A percentile compares a stretch with the other conserved stretches of the same genome.
Conservation (phyloP, 2,329 filamentous ascomycete species). For the Phyllosticta capitalensis region DNA sequence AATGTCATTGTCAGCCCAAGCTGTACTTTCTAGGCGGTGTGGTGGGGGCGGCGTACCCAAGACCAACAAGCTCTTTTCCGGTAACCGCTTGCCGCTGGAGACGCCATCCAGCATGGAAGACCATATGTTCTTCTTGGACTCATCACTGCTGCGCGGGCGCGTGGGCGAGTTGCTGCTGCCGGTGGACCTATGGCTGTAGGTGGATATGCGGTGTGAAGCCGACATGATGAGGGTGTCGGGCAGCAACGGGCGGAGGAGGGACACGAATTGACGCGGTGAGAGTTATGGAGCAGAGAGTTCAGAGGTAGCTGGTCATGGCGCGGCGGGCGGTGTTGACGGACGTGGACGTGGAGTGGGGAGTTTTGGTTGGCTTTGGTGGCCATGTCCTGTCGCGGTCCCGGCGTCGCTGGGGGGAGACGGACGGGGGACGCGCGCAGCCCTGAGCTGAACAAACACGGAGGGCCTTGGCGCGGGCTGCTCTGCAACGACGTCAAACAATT, state of each 20-base stretch:
- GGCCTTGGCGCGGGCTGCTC: not conserved
- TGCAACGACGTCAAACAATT: not conserved
- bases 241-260: slow-evolving; percentile 1
- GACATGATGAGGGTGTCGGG: slow-evolving; percentile 6
- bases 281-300: not conserved
- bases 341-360: slow-evolving; percentile 5
- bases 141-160: slow-evolving; percentile 47
- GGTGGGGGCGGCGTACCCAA: slow-evolving; percentile 49
- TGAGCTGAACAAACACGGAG: not conserved
- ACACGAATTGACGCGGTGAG: slow-evolving; percentile 2
- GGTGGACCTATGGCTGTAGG: slow-evolving; percentile 10
- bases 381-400: slow-evolving; percentile 10
- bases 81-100: slow-evolving; percentile 78
- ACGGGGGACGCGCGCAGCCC: slow-evolving; percentile 1
- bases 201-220: slow-evolving; percentile 10
- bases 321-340: not conserved
- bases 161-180: slow-evolving; percentile 14
- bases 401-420: slow-evolving; percentile 3
- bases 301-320: slow-evolving; percentile 8
- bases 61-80: slow-evolving; percentile 84
- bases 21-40: not conserved
- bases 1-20: slow-evolving; percentile 9
- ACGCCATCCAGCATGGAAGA: slow-evolving; percentile 85
- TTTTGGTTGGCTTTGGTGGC: not conserved
- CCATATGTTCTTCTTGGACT: slow-evolving; percentile 79